Evolutionary conservation across 352 stramenopile genomes (phyloP).

Genomic region (Pythium angustatum): DNA sequence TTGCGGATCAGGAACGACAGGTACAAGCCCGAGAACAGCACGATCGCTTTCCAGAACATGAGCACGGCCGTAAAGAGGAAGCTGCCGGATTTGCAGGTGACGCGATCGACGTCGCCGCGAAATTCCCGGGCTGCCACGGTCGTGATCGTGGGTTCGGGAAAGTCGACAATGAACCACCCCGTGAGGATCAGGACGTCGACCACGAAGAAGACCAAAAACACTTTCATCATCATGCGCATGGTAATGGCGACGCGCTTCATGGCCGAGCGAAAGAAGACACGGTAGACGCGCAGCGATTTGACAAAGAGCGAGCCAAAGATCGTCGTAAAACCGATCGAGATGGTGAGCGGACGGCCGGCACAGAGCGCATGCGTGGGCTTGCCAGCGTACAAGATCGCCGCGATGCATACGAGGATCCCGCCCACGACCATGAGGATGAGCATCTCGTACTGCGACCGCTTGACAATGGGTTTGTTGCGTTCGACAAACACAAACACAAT

Average conservation of each 20-base stretch:
- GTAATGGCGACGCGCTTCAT: slow-evolving; percentile 27
- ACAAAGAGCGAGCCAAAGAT: slow-evolving; percentile 35
- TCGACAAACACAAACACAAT: slow-evolving; percentile 32
- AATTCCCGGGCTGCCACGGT: background rate
- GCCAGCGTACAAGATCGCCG: slow-evolving; percentile 43
- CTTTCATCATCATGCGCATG: slow-evolving; percentile 25
- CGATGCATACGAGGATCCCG: slow-evolving; percentile 46
- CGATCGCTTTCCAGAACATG: slow-evolving; percentile 37
- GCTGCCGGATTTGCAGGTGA: slow-evolving; percentile 25
- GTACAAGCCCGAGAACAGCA: slow-evolving; percentile 30
- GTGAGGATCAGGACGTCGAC: slow-evolving; percentile 34
- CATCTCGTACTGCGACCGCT: slow-evolving; percentile 74
- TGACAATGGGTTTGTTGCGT: slow-evolving; percentile 47
- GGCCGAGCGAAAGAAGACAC: slow-evolving; percentile 29
- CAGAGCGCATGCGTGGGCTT: slow-evolving; percentile 41
- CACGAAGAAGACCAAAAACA: slow-evolving; percentile 11
- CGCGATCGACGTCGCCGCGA: slow-evolving; percentile 12
- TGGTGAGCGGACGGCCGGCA: slow-evolving; percentile 27
- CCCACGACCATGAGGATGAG: slow-evolving; percentile 55
- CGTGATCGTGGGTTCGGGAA: slow-evolving; percentile 34
- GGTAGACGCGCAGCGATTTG: slow-evolving; percentile 43
- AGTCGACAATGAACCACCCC: slow-evolving; percentile 30
- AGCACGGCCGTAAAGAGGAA: slow-evolving; percentile 32
- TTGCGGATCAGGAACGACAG: slow-evolving; percentile 26
- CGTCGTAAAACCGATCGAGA: slow-evolving; percentile 28